These are phyloP conservation scores for slime mould (Dictyostelium discoideum) DNA, from an alignment of 78 protist species.

Conservation along the genomic window DNA sequence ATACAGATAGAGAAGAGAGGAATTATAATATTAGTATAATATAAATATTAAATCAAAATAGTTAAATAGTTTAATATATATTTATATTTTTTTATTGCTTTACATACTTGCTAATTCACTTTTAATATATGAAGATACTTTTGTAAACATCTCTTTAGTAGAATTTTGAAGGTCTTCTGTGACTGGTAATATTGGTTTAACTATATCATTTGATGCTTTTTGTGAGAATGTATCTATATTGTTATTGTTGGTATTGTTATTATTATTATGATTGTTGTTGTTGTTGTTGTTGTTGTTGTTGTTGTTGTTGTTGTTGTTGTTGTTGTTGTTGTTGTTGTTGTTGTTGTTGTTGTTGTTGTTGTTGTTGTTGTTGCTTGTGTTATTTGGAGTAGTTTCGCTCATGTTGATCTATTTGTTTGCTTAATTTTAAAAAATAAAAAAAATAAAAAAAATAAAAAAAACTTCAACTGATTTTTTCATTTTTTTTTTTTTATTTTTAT, in stretches of 20 bases:
- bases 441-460: background rate
- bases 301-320: background rate
- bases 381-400: background rate
- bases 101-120: slow-evolving; percentile 70
- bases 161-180: slow-evolving; percentile 25
- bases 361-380: background rate
- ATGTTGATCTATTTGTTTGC: background rate
- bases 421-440: background rate
- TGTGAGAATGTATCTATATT: slow-evolving; percentile 17
- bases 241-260: background rate
- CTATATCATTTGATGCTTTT: slow-evolving; percentile 53
- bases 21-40: background rate
- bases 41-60: no score
- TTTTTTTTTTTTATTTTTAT: background rate
- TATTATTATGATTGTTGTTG: background rate
- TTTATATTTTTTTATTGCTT: background rate
- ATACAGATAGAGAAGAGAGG: no score
- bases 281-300: background rate
- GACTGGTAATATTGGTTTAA: slow-evolving; percentile 33
- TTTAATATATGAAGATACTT: slow-evolving; percentile 57
- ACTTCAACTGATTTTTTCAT: background rate
- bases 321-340: background rate
- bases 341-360: background rate
- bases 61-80: background rate
- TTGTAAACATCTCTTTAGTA: slow-evolving; percentile 70